Percentiles rank a stretch among this genome's conserved stretches.
These are phyloP conservation scores for Chlamydomonas schloesseri DNA, from an alignment of 139 green algal species.

Conservation along the genomic window DNA sequence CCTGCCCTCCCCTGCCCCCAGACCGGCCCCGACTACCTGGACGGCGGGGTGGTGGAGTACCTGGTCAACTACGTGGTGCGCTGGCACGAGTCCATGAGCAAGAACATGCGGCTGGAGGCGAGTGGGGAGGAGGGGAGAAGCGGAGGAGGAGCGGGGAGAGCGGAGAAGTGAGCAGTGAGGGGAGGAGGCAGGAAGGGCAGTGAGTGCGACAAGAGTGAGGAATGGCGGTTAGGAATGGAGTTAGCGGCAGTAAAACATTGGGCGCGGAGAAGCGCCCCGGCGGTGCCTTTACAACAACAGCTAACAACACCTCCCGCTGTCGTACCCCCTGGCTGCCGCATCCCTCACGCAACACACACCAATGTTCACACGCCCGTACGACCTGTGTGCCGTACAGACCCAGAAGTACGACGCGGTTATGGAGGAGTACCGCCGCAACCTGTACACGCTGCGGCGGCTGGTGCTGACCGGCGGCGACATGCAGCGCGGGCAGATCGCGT, in stretches of 20 bases:
- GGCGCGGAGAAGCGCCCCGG: no score
- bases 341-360: no score
- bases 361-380: no score
- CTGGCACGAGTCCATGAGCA: neutral
- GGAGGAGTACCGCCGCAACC: constrained; percentile 68
- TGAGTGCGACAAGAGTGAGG: no score
- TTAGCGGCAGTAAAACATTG: neutral
- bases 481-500: constrained; percentile 65
- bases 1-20: neutral
- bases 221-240: no score
- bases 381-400: constrained; percentile 38
- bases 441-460: constrained; percentile 67
- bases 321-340: no score
- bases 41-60: constrained; percentile 12
- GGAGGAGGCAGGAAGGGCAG: no score
- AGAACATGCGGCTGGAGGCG: constrained; percentile 44
- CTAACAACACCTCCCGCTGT: no score
- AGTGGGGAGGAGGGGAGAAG: neutral
- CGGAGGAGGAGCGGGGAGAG: neutral
- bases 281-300: no score
- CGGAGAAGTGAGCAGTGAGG: no score
- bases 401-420: constrained; percentile 68
- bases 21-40: constrained; percentile 32
- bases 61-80: constrained; percentile 21
- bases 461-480: constrained; percentile 59